Percentiles rank a stretch among this genome's conserved stretches.
These are phyloP conservation scores for Candida maesae DNA, from an alignment of 805 yeast genomes.

Conservation along the genomic window DNA sequence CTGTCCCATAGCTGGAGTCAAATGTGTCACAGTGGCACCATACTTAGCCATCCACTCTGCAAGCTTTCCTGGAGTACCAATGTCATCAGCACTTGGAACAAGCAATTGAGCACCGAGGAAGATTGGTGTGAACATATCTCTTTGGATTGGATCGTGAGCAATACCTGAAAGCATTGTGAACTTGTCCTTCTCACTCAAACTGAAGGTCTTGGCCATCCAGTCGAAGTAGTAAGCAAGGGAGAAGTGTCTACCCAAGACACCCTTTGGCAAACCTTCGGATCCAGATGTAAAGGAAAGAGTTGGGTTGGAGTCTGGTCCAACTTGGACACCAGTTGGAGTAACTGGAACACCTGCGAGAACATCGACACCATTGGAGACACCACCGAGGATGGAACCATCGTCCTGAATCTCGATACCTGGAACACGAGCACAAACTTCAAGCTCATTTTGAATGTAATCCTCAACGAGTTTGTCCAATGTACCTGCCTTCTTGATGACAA, in stretches of 20 bases:
- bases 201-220: slow-evolving; percentile 93
- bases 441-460: slow-evolving; percentile 68
- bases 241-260: slow-evolving; percentile 96
- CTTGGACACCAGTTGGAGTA: slow-evolving; percentile 78
- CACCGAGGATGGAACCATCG: slow-evolving; percentile 70
- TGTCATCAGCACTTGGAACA: slow-evolving; percentile 95
- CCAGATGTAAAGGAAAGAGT: slow-evolving; percentile 96
- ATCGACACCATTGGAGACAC: slow-evolving; percentile 41
- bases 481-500: slow-evolving; percentile 91
- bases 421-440: slow-evolving; percentile 67
- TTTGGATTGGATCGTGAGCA: slow-evolving; percentile 98
- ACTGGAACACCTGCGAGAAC: slow-evolving; percentile 45
- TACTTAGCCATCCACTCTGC: slow-evolving; percentile 96
- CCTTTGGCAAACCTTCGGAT: slow-evolving; percentile 97
- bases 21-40: slow-evolving; percentile 92
- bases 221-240: slow-evolving; percentile 97
- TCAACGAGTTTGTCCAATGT: slow-evolving; percentile 70
- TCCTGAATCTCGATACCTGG: slow-evolving; percentile 75
- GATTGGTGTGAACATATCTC: slow-evolving; percentile 98
- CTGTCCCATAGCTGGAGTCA: slow-evolving; percentile 99
- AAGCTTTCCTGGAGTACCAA: slow-evolving; percentile 95
- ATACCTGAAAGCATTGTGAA: slow-evolving; percentile 98
- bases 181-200: slow-evolving; percentile 71
- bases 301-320: slow-evolving; percentile 97
- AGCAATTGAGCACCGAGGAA: slow-evolving; percentile 90